Conservation (phyloP, 352 stramenopile genomes). For the Phytophthora crassamura region DNA sequence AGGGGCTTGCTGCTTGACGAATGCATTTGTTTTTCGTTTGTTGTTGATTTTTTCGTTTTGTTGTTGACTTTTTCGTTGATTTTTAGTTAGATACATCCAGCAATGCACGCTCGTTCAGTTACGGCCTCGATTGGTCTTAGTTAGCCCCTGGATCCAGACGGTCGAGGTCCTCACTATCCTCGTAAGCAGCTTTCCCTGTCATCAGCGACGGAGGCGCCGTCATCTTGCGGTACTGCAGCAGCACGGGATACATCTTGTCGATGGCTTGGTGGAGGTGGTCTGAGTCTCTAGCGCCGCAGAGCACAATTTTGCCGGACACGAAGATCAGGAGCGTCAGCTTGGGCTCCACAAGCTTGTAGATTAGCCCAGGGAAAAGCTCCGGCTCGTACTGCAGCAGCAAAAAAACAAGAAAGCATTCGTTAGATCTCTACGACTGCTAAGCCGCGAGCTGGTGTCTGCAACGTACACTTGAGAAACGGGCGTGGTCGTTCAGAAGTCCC, state of each 20-base stretch:
- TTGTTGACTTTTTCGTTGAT: slow-evolving; percentile 27
- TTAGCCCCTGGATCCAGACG: slow-evolving; percentile 65
- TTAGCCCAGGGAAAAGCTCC: slow-evolving; percentile 99
- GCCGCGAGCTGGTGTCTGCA: not conserved
- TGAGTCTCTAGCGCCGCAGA: slow-evolving; percentile 94
- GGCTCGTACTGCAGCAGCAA: slow-evolving; percentile 99
- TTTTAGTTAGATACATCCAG: slow-evolving; percentile 39
- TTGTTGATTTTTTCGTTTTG: slow-evolving; percentile 34
- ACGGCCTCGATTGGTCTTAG: slow-evolving; percentile 38
- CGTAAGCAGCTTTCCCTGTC: slow-evolving; percentile 72
- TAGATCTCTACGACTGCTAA: slow-evolving; percentile 69
- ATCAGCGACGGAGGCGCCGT: slow-evolving; percentile 72
- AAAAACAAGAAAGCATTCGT: slow-evolving; percentile 95
- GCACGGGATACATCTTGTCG: slow-evolving; percentile 74
- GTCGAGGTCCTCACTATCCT: slow-evolving; percentile 72
- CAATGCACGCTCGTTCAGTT: slow-evolving; percentile 27
- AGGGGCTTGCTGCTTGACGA: not conserved
- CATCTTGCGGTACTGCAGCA: slow-evolving; percentile 79
- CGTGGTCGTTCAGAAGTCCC: slow-evolving; percentile 96
- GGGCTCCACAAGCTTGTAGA: slow-evolving; percentile 98
- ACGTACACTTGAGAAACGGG: slow-evolving; percentile 94
- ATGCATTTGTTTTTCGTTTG: slow-evolving; percentile 21
- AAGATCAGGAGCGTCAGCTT: slow-evolving; percentile 99
- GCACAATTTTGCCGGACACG: slow-evolving; percentile 98
- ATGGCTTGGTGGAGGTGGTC: slow-evolving; percentile 65